phyloP scores from a whole-genome alignment of 768 basidiomycete genomes.

The Tremella yokohamensis region DNA sequence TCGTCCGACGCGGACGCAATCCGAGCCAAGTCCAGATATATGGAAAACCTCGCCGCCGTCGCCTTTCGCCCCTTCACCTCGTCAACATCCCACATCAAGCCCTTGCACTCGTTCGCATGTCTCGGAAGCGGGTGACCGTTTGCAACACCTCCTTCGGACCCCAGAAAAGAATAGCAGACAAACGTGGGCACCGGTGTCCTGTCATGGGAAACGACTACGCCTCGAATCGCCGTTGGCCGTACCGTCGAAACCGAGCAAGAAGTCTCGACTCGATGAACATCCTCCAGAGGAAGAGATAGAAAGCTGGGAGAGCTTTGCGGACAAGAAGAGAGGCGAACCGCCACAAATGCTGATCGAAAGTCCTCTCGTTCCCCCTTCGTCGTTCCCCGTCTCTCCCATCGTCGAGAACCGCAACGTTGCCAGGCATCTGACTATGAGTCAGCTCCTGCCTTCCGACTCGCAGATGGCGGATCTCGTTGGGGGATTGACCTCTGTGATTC shows the following conservation, averaged over 20 bases:
- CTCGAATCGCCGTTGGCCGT: neutral
- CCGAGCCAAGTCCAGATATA: neutral
- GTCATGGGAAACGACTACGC: neutral
- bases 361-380: neutral
- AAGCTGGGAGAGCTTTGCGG: slow-evolving; percentile 3
- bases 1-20: neutral
- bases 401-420: neutral
- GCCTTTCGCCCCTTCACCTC: neutral
- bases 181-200: neutral
- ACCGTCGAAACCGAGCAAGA: neutral
- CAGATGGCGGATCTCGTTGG: neutral
- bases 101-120: neutral
- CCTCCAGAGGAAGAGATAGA: neutral
- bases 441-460: slow-evolving; percentile 1
- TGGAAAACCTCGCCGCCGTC: slow-evolving; percentile 1
- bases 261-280: neutral
- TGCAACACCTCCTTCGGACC: neutral
- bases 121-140: neutral
- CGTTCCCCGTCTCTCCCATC: neutral
- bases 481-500: neutral
- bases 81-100: neutral
- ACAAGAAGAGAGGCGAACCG: neutral
- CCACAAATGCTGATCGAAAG: neutral
- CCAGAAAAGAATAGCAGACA: slow-evolving; percentile 1
- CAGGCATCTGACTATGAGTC: neutral